Conservation (phyloP, 2,329 filamentous ascomycete species). For the Trichophyton rubrum region DNA sequence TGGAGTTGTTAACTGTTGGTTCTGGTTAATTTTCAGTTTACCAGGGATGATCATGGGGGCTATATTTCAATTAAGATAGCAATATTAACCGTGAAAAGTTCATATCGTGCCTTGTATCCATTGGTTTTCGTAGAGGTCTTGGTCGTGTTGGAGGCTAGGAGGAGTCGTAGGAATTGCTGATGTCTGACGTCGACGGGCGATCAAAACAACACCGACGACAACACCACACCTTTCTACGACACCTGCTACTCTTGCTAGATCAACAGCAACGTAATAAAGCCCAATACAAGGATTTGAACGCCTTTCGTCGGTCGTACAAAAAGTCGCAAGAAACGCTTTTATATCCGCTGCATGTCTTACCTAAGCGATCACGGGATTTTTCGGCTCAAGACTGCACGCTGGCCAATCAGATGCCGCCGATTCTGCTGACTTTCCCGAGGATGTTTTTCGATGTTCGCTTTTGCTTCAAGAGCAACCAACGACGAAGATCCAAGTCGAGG, state of each 20-base stretch:
- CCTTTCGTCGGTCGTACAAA: too few relatives aligned
- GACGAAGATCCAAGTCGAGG: background rate
- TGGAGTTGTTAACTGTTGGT: background rate
- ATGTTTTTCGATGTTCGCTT: conserved; percentile 11
- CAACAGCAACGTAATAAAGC: background rate
- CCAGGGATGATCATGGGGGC: background rate
- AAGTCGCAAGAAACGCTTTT: too few relatives aligned
- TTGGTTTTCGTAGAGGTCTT: too few relatives aligned
- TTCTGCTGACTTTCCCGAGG: conserved; percentile 14
- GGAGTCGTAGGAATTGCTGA: too few relatives aligned
- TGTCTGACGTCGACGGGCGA: too few relatives aligned
- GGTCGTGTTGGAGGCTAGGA: too few relatives aligned
- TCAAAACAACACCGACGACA: too few relatives aligned
- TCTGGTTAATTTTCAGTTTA: background rate
- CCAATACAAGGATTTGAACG: too few relatives aligned
- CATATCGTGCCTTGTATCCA: too few relatives aligned
- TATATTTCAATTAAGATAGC: background rate
- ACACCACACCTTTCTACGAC: too few relatives aligned
- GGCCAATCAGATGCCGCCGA: conserved; percentile 12
- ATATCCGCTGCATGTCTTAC: background rate
- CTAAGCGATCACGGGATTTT: conserved; percentile 12
- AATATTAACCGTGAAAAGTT: background rate
- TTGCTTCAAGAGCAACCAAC: background rate
- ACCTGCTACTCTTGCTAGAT: background rate
- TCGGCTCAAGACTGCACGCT: conserved; percentile 7